A percentile compares a stretch with the other conserved stretches of the same genome.
Evolutionary conservation across 768 basidiomycete genomes (phyloP).

Genomic region (Leccinum uliginosum): DNA sequence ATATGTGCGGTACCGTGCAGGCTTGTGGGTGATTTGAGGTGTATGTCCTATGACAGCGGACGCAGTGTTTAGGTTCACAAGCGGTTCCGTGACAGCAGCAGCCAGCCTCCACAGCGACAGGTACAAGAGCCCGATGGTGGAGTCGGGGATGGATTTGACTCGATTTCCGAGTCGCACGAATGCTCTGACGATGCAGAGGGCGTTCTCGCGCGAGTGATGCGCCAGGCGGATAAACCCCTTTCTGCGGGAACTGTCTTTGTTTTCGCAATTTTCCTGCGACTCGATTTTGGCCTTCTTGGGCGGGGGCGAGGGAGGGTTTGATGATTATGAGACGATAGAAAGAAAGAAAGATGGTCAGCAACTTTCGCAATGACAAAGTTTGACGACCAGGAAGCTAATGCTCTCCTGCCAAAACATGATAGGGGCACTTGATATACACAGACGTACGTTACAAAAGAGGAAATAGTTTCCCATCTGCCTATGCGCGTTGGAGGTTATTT

Average conservation of each 20-base stretch:
- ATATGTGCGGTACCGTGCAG: slow-evolving; percentile 1
- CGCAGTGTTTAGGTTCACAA: background rate
- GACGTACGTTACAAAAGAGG: background rate
- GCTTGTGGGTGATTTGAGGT: background rate
- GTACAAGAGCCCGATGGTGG: background rate
- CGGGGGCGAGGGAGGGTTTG: no score
- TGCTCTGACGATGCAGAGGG: background rate
- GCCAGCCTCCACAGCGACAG: background rate
- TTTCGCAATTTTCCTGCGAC: background rate
- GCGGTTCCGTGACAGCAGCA: slow-evolving; percentile 5
- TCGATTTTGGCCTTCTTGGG: background rate
- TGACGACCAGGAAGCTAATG: no score
- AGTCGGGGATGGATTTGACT: background rate
- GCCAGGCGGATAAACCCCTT: background rate
- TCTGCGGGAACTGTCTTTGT: background rate
- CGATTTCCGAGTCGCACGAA: background rate
- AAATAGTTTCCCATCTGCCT: slow-evolving; percentile 4
- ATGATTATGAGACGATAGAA: background rate
- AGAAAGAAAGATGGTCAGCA: background rate
- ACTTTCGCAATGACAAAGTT: no score
- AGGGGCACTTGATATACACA: no score
- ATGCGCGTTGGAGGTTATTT: background rate
- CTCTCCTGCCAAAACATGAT: no score
- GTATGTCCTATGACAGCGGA: slow-evolving; percentile 1
- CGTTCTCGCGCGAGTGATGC: background rate